These are phyloP conservation scores for Curvularia eragrostidis DNA, from an alignment of 2,329 filamentous ascomycete genomes.

Conservation along the genomic window DNA sequence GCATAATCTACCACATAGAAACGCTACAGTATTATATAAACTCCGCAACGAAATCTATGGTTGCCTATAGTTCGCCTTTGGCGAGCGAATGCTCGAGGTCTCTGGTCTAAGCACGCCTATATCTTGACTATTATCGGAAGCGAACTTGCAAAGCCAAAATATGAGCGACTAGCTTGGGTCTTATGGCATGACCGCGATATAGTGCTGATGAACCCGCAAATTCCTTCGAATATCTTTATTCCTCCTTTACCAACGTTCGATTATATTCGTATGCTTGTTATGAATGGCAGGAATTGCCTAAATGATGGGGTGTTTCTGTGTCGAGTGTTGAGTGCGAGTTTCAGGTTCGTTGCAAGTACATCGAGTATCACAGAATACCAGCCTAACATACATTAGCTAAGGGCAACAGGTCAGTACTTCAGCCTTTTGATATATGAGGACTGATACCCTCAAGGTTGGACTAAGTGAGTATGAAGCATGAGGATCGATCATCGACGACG, in stretches of 20 bases:
- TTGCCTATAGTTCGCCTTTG: conserved; percentile 6
- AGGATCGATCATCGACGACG: no score
- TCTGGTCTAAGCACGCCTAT: conserved; percentile 15
- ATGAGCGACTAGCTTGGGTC: conserved; percentile 7
- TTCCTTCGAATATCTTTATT: conserved; percentile 9
- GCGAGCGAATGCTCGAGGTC: conserved; percentile 10
- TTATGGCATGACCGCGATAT: conserved; percentile 15
- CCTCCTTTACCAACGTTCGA: background rate
- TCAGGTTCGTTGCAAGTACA: conserved; percentile 49
- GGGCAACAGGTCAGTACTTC: no score
- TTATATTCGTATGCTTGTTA: conserved; percentile 41
- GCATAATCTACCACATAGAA: conserved; percentile 5
- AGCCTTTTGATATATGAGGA: no score
- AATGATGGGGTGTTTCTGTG: conserved; percentile 52
- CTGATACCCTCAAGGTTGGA: no score
- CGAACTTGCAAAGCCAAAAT: conserved; percentile 8
- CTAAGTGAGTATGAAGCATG: no score
- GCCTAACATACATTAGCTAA: conserved; percentile 1
- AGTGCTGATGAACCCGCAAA: conserved; percentile 8
- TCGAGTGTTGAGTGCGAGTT: conserved; percentile 48
- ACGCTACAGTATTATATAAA: conserved; percentile 5
- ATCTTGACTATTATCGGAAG: conserved; percentile 8
- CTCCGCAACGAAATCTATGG: conserved; percentile 6
- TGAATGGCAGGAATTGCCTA: conserved; percentile 51
- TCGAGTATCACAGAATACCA: conserved; percentile 9